A percentile compares a stretch with the other conserved stretches of the same genome.
These are phyloP conservation scores for Phialophora macrospora DNA, from an alignment of 2,329 filamentous ascomycete genomes.

Conservation along the genomic window DNA sequence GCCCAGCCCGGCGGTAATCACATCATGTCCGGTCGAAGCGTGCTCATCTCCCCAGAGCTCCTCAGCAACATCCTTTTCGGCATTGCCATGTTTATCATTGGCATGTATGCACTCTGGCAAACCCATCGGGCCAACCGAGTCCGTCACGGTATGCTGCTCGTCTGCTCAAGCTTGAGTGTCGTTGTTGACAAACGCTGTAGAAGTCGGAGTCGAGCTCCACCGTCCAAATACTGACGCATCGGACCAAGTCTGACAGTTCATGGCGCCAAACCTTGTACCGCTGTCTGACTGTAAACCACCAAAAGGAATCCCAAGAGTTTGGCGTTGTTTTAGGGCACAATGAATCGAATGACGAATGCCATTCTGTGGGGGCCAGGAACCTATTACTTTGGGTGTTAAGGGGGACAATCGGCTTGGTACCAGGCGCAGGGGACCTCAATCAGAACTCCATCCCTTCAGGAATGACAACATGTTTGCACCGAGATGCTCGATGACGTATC, in stretches of 20 bases:
- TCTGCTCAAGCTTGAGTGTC: neutral
- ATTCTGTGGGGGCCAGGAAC: neutral
- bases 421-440: neutral
- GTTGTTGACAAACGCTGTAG: conserved; percentile 1
- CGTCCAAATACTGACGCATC: conserved; percentile 12
- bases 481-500: conserved; percentile 39
- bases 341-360: neutral
- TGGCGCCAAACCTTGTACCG: neutral
- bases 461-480: conserved; percentile 38
- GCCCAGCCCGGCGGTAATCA: neutral
- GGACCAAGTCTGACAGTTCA: conserved; percentile 8
- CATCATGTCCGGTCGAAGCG: neutral
- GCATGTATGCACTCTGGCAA: conserved; percentile 17
- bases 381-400: neutral
- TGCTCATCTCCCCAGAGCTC: conserved; percentile 12
- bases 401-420: neutral
- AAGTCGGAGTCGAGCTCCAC: conserved; percentile 4
- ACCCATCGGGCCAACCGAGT: conserved; percentile 7
- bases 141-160: conserved; percentile 3
- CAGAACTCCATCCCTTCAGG: conserved; percentile 36
- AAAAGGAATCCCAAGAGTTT: neutral
- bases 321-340: neutral
- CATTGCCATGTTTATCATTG: conserved; percentile 13
- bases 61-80: conserved; percentile 17
- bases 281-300: neutral